Evolutionary conservation across 2,329 filamentous ascomycete genomes (phyloP).

Genomic region (Ascochyta fabae): DNA sequence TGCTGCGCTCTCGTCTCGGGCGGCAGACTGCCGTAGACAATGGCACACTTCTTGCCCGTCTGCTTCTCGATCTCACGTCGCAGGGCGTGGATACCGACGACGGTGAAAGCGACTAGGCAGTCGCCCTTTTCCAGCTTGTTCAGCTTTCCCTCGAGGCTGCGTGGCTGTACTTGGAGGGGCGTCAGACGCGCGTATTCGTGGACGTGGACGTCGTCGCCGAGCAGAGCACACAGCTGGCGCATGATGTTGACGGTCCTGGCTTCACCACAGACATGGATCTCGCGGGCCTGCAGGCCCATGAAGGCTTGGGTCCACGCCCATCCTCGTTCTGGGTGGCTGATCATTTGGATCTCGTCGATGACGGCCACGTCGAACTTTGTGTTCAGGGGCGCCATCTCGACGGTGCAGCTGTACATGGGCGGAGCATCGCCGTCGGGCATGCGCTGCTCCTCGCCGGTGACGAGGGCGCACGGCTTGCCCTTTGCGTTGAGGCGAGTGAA

Average conservation of each 20-base stretch:
- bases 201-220: constrained; percentile 82
- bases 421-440: constrained; percentile 60
- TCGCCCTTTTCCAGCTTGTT: constrained; percentile 84
- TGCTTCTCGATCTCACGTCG: constrained; percentile 76
- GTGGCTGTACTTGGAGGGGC: constrained; percentile 69
- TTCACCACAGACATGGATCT: constrained; percentile 94
- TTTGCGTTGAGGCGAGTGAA: constrained; percentile 84
- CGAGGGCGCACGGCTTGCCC: constrained; percentile 75
- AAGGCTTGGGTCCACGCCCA: constrained; percentile 95
- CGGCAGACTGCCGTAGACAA: constrained; percentile 90
- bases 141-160: constrained; percentile 69
- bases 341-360: constrained; percentile 99
- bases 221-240: constrained; percentile 74
- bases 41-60: constrained; percentile 82
- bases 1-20: constrained; percentile 93
- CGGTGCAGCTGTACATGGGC: constrained; percentile 82
- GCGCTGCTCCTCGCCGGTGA: constrained; percentile 91
- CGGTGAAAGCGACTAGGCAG: constrained; percentile 85
- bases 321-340: constrained; percentile 77
- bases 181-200: constrained; percentile 86
- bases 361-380: constrained; percentile 83
- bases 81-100: constrained; percentile 79
- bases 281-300: constrained; percentile 82
- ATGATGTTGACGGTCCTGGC: constrained; percentile 81
- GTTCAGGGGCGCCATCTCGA: constrained; percentile 80